These are phyloP conservation scores for Neurospora sp. DNA, from an alignment of 495 filamentous ascomycete genomes.

Conservation along the genomic window DNA sequence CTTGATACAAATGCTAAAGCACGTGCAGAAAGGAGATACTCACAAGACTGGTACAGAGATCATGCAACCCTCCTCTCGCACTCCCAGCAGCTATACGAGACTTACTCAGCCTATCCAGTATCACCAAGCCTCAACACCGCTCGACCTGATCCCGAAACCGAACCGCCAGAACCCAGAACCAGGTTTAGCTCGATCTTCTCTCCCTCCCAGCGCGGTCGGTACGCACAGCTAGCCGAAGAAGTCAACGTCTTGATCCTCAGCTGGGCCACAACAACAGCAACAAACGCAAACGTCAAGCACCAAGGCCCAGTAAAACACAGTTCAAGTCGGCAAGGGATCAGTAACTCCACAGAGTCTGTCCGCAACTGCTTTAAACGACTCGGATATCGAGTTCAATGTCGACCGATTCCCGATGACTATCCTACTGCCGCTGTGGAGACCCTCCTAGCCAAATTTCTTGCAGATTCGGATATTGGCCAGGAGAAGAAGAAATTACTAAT, in stretches of 20 bases:
- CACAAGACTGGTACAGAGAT: neutral
- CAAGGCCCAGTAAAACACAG: slow-evolving; percentile 5
- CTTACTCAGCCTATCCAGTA: neutral
- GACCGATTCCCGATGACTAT: slow-evolving; percentile 15
- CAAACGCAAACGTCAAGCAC: slow-evolving; percentile 2
- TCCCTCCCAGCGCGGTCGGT: neutral
- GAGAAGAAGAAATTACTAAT: slow-evolving; percentile 5
- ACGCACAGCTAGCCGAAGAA: slow-evolving; percentile 3
- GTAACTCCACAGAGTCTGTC: slow-evolving; percentile 9
- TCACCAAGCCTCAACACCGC: neutral
- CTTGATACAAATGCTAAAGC: neutral
- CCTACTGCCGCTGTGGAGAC: slow-evolving; percentile 18
- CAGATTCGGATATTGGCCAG: neutral
- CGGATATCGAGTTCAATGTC: slow-evolving; percentile 19
- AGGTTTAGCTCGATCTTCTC: neutral
- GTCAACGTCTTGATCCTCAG: slow-evolving; percentile 18
- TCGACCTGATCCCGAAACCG: neutral
- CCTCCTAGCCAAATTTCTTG: slow-evolving; percentile 13
- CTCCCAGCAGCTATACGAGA: neutral
- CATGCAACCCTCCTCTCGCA: neutral
- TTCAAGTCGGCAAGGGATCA: neutral
- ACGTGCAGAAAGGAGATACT: neutral
- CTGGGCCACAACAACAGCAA: slow-evolving; percentile 8
- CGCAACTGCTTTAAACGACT: slow-evolving; percentile 13
- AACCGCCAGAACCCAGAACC: neutral